phyloP scores from a whole-genome alignment of 306 rosid species.

The Prosopis cineraria region DNA sequence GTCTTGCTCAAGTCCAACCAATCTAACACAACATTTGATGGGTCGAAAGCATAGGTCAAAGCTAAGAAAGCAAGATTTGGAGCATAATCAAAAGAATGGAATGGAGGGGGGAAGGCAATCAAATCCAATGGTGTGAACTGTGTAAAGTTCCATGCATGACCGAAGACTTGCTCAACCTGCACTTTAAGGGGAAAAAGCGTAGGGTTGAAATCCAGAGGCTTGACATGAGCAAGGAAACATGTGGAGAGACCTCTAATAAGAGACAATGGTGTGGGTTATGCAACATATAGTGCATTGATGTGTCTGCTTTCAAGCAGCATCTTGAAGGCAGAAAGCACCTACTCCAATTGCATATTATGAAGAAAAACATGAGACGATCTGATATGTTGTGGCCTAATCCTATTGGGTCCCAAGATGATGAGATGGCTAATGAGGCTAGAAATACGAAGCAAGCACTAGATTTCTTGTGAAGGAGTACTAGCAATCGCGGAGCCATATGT shows the following conservation, averaged over 20 bases:
- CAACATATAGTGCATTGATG: slow-evolving; percentile 37
- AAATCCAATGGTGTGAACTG: slow-evolving; percentile 32
- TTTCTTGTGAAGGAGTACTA: not conserved
- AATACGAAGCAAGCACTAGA: not conserved
- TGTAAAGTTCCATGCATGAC: slow-evolving; percentile 26
- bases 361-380: not conserved
- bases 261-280: slow-evolving; percentile 38
- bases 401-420: not conserved
- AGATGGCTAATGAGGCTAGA: not conserved
- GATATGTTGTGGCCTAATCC: not conserved
- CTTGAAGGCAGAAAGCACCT: slow-evolving; percentile 41
- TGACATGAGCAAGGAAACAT: not conserved
- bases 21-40: slow-evolving; percentile 35
- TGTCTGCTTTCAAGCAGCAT: slow-evolving; percentile 29
- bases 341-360: not conserved
- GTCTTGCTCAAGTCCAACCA: slow-evolving; percentile 6
- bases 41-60: slow-evolving; percentile 37
- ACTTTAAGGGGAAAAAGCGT: slow-evolving; percentile 34
- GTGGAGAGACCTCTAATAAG: slow-evolving; percentile 12
- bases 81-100: not conserved
- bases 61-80: slow-evolving; percentile 5
- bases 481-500: too few species aligned
- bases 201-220: slow-evolving; percentile 7
- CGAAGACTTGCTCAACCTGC: slow-evolving; percentile 33
- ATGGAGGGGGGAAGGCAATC: not conserved